These are phyloP conservation scores for Ustilago curta DNA, from an alignment of 1,284 basidiomycete species.

Conservation along the genomic window DNA sequence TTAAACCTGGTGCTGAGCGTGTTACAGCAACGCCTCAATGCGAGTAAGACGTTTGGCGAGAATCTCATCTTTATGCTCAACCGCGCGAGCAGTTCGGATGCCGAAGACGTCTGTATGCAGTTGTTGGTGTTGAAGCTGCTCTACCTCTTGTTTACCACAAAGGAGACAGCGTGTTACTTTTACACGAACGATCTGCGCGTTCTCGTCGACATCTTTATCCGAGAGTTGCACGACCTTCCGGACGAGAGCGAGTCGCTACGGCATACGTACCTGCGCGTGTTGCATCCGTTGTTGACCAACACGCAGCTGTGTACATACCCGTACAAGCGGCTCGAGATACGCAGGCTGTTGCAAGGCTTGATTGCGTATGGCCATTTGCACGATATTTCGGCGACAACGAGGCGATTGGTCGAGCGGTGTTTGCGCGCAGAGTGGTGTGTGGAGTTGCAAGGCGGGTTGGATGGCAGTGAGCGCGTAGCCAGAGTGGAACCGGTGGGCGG, in stretches of 20 bases:
- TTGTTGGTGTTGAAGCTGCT: conserved; percentile 93
- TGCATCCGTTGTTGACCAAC: conserved; percentile 92
- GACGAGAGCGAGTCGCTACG: conserved; percentile 95
- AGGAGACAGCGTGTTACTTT: conserved; percentile 93
- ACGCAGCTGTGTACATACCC: conserved; percentile 85
- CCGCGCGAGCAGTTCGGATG: conserved; percentile 74
- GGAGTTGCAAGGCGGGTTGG: conserved; percentile 49
- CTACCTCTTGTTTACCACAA: conserved; percentile 93
- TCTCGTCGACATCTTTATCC: conserved; percentile 93
- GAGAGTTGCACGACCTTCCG: conserved; percentile 88
- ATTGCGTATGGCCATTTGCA: conserved; percentile 80
- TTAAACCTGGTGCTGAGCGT: conserved; percentile 84
- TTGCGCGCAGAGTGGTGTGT: conserved; percentile 87
- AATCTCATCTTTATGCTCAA: conserved; percentile 99
- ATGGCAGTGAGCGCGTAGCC: conserved; percentile 32
- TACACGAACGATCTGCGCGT: conserved; percentile 98
- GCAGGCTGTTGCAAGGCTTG: conserved; percentile 83
- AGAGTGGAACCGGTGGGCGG: conserved; percentile 53
- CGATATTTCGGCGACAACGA: conserved; percentile 79
- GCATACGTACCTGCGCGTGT: conserved; percentile 94
- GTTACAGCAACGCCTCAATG: conserved; percentile 82
- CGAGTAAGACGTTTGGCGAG: conserved; percentile 93
- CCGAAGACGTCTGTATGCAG: conserved; percentile 94
- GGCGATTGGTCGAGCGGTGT: conserved; percentile 90
- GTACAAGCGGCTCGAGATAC: conserved; percentile 92